Conservation (phyloP, 176 grass and related monocot genomes). For the Otatea glauca region DNA sequence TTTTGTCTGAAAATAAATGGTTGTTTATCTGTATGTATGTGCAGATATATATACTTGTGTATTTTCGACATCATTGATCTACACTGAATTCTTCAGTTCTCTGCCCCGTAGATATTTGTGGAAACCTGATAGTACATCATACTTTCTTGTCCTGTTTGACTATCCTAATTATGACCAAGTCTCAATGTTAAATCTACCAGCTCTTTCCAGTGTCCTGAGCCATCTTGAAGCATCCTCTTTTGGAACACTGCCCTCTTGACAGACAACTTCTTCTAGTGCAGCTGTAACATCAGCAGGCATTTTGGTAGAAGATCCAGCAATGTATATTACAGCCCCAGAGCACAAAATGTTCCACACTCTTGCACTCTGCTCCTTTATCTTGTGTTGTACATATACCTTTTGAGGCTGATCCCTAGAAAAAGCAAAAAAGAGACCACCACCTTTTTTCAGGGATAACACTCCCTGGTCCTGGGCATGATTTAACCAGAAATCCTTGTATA, state of each 20-base stretch:
- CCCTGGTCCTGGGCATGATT: conserved; percentile 69
- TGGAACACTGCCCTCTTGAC: conserved; percentile 53
- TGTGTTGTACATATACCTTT: conserved; percentile 91
- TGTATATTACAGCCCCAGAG: conserved; percentile 67
- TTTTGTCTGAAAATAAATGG: conserved; percentile 13
- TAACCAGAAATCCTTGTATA: conserved; percentile 89
- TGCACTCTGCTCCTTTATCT: conserved; percentile 82
- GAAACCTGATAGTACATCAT: not conserved
- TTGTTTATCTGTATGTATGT: conserved; percentile 8
- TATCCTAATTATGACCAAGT: conserved; percentile 65
- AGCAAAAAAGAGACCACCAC: conserved; percentile 87
- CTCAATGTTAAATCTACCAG: conserved; percentile 75
- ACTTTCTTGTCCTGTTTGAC: not conserved
- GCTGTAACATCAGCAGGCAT: conserved; percentile 86
- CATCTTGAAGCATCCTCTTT: conserved; percentile 62
- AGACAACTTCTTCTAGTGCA: conserved; percentile 76
- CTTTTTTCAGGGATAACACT: conserved; percentile 61
- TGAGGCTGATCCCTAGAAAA: conserved; percentile 88
- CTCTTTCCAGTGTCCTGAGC: conserved; percentile 66
- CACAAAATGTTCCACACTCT: conserved; percentile 74
- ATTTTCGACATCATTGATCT: not conserved
- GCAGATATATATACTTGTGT: conserved; percentile 1
- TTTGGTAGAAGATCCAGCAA: conserved; percentile 80
- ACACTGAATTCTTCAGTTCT: not conserved
- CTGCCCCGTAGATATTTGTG: not conserved